Conservation (phyloP, 2,329 filamentous ascomycete species). For the Elsinoe necatrix region DNA sequence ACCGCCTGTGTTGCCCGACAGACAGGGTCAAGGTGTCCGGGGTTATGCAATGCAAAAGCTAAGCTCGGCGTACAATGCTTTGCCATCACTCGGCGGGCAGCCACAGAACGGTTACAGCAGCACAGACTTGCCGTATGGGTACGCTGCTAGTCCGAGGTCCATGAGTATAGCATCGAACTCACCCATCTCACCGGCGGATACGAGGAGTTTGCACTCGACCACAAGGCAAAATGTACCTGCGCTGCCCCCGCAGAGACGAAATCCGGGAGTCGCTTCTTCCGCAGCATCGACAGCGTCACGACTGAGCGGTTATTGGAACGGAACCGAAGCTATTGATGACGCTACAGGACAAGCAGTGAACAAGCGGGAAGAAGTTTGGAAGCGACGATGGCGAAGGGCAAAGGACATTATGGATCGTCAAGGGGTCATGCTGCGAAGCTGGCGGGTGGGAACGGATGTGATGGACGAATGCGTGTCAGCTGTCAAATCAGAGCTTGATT, state of each 20-base stretch:
- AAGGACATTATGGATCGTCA: constrained; percentile 54
- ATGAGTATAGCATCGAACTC: constrained; percentile 15
- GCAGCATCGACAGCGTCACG: constrained; percentile 33
- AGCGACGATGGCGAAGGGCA: constrained; percentile 56
- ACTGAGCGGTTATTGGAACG: constrained; percentile 26
- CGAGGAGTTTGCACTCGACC: constrained; percentile 13
- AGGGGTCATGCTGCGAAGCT: constrained; percentile 62
- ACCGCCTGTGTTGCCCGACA: constrained; percentile 23
- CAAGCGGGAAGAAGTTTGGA: constrained; percentile 67
- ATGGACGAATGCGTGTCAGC: constrained; percentile 56
- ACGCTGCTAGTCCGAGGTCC: constrained; percentile 12
- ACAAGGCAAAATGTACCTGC: neutral
- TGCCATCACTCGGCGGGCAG: constrained; percentile 29
- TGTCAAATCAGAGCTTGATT: constrained; percentile 49
- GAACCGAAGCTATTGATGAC: constrained; percentile 19
- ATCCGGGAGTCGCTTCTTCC: constrained; percentile 22
- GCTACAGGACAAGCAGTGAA: constrained; percentile 35
- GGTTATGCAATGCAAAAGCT: constrained; percentile 33
- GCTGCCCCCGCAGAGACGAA: constrained; percentile 26
- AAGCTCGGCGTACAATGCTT: constrained; percentile 32
- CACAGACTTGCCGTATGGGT: constrained; percentile 2
- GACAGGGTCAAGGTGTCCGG: constrained; percentile 29
- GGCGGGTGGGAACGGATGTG: constrained; percentile 65
- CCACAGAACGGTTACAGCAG: constrained; percentile 18
- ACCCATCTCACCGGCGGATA: constrained; percentile 5